Evolutionary conservation across 164 flowering plant species (phyloP).

Genomic region (Annona cherimola): DNA sequence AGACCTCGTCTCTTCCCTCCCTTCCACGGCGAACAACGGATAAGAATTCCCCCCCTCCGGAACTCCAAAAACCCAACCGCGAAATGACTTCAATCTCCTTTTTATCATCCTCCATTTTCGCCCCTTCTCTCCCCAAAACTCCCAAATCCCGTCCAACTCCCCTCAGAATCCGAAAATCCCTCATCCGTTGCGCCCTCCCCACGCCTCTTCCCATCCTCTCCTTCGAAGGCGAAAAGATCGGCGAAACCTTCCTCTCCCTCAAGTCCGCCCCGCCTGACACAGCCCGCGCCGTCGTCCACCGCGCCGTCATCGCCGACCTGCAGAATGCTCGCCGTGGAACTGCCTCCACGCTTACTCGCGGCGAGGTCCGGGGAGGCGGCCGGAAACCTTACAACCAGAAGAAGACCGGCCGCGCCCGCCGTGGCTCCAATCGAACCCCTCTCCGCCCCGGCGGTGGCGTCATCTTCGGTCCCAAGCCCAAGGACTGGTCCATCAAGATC

Average conservation of each 20-base stretch:
- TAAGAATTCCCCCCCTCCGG: neutral
- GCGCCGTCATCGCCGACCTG: conserved; percentile 74
- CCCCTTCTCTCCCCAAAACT: conserved; percentile 6
- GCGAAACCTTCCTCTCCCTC: conserved; percentile 64
- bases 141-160: conserved; percentile 16
- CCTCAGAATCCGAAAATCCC: neutral
- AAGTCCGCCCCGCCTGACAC: conserved; percentile 79
- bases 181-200: conserved; percentile 40
- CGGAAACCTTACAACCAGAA: conserved; percentile 90
- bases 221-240: conserved; percentile 72
- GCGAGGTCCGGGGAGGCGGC: conserved; percentile 92
- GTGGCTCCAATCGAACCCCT: conserved; percentile 82
- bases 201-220: conserved; percentile 69
- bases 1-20: neutral
- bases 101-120: conserved; percentile 14
- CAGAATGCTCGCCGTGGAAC: conserved; percentile 86
- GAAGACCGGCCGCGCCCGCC: conserved; percentile 84
- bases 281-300: conserved; percentile 92
- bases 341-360: conserved; percentile 89
- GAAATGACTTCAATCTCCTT: conserved; percentile 8
- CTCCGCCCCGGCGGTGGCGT: conserved; percentile 98
- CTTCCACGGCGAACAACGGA: neutral
- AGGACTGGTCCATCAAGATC: conserved; percentile 86
- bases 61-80: neutral
- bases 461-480: conserved; percentile 86